phyloP scores from a whole-genome alignment of 176 grass and related monocot species.

The Phoenix roebelenii region DNA sequence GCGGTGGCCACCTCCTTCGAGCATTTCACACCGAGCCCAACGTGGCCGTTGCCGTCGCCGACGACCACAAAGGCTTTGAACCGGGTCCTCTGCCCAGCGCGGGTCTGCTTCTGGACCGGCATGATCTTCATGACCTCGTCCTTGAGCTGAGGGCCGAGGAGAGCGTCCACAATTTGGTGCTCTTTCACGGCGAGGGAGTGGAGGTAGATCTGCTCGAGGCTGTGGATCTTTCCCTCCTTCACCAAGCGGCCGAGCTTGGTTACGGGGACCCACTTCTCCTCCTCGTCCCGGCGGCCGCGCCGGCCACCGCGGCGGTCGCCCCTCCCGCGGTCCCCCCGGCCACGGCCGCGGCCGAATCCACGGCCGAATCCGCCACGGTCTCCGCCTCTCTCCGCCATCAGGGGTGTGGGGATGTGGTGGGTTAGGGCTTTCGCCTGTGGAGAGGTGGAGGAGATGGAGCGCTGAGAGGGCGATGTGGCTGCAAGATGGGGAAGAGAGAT shows the following conservation, averaged over 20 bases:
- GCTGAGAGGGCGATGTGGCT: neutral
- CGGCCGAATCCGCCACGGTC: constrained; percentile 30
- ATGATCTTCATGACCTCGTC: constrained; percentile 98
- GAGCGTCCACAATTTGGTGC: constrained; percentile 62
- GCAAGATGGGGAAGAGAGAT: no score
- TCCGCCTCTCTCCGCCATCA: constrained; percentile 54
- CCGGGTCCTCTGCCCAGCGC: constrained; percentile 76
- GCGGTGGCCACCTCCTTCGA: constrained; percentile 87
- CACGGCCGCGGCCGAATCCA: constrained; percentile 9
- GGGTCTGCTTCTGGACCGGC: constrained; percentile 82
- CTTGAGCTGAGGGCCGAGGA: constrained; percentile 48
- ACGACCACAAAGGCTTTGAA: constrained; percentile 95
- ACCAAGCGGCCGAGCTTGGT: constrained; percentile 87
- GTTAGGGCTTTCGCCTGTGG: constrained; percentile 10
- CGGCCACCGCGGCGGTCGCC: constrained; percentile 40
- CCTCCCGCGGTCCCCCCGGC: constrained; percentile 42
- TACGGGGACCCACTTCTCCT: constrained; percentile 87
- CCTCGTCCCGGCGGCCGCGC: constrained; percentile 41
- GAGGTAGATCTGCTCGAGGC: constrained; percentile 75
- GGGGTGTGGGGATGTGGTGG: neutral
- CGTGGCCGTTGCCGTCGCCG: constrained; percentile 70
- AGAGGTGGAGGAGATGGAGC: neutral
- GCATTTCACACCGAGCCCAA: constrained; percentile 83
- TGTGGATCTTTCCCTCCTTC: constrained; percentile 33
- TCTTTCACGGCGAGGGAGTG: constrained; percentile 90